These are phyloP conservation scores for Stagonosporopsis chrysanthemi DNA, from an alignment of 2,329 filamentous ascomycete species.

Conservation along the genomic window DNA sequence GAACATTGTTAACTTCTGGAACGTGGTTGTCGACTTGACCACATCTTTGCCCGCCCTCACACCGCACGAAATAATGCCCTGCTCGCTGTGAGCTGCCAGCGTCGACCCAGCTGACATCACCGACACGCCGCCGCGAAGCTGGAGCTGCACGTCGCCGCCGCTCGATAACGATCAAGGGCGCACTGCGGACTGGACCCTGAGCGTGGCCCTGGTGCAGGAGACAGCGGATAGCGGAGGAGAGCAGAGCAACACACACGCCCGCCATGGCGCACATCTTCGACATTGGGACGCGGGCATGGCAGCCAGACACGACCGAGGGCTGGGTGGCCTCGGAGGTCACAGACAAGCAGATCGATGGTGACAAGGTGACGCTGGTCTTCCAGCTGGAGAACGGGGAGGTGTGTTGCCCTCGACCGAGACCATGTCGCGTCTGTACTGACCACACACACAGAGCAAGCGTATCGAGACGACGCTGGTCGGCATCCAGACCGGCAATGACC, in stretches of 20 bases:
- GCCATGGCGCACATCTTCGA: slow-evolving; percentile 92
- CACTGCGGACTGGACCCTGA: slow-evolving; percentile 39
- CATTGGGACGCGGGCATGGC: slow-evolving; percentile 96
- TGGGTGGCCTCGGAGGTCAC: slow-evolving; percentile 97
- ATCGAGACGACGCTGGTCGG: slow-evolving; percentile 79
- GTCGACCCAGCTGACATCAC: slow-evolving; percentile 28
- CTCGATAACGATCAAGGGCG: slow-evolving; percentile 23
- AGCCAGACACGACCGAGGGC: slow-evolving; percentile 93
- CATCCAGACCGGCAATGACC: slow-evolving; percentile 77
- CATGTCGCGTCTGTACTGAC: slow-evolving; percentile 26
- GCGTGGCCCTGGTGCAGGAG: slow-evolving; percentile 8
- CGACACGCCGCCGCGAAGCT: slow-evolving; percentile 28
- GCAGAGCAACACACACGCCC: slow-evolving; percentile 25
- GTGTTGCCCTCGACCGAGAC: slow-evolving; percentile 18
- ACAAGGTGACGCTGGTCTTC: slow-evolving; percentile 89
- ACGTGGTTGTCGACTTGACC: slow-evolving; percentile 13
- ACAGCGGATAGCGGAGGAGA: slow-evolving; percentile 9
- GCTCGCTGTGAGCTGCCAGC: slow-evolving; percentile 39
- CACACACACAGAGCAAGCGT: slow-evolving; percentile 69
- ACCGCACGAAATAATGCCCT: slow-evolving; percentile 33
- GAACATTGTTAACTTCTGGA: slow-evolving; percentile 24
- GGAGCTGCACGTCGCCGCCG: slow-evolving; percentile 27
- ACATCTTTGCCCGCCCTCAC: slow-evolving; percentile 6
- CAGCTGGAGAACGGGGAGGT: slow-evolving; percentile 94
- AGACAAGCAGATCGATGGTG: slow-evolving; percentile 81